phyloP scores from a whole-genome alignment of 164 flowering plant genomes.

The Dillenia suffruticosa region DNA sequence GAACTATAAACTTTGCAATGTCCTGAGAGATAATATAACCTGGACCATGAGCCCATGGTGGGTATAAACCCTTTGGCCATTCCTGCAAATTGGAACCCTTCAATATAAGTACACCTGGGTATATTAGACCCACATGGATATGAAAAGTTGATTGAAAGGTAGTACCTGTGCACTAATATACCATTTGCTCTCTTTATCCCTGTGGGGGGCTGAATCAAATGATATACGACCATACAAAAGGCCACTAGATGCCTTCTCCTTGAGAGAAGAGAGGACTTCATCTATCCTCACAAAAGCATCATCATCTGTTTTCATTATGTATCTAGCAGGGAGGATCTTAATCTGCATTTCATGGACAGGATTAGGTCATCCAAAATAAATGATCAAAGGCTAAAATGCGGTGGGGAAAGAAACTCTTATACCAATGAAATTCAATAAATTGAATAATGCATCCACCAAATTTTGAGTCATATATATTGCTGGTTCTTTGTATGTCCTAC shows the following conservation, averaged over 20 bases:
- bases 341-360: conserved; percentile 37
- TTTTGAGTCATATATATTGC: no score
- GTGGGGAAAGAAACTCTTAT: no score
- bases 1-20: conserved; percentile 74
- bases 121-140: background rate
- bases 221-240: conserved; percentile 78
- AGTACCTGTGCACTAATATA: conserved; percentile 73
- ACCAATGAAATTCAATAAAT: no score
- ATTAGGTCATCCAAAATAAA: no score
- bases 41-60: conserved; percentile 98
- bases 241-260: conserved; percentile 47
- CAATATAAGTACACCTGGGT: background rate
- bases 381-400: no score
- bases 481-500: no score
- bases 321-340: conserved; percentile 77
- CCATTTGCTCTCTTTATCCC: conserved; percentile 83
- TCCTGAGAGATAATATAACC: conserved; percentile 80
- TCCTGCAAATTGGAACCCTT: conserved; percentile 42
- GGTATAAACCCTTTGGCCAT: conserved; percentile 70
- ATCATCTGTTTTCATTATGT: conserved; percentile 93
- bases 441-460: no score
- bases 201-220: conserved; percentile 60
- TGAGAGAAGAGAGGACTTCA: conserved; percentile 65
- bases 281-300: conserved; percentile 93
- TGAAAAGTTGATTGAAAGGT: background rate